Base-by-base conservation (phyloP, 768 basidiomycete species). In the Pholiota microspora region DNA sequence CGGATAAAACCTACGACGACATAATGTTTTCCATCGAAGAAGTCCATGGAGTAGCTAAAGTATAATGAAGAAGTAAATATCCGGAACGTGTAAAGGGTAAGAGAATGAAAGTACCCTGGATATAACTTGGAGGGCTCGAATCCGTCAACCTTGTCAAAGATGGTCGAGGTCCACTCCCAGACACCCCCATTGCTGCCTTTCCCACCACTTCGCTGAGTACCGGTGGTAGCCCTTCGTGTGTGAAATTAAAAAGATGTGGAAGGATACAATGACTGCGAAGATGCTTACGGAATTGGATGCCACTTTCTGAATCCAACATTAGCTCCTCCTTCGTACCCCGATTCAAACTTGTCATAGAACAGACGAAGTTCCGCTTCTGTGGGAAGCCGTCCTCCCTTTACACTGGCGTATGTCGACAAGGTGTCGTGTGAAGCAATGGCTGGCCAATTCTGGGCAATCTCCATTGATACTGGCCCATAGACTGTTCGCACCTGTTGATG, bases 121-220 rank as follows among this genome's bases (percentile, higher is more conserved):
- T 98, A 99, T 46, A 96, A 64, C 31, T 69, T 69, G 1, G 91
- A 94, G 7, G 85, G 76, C 42, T 76, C 76, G 66, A 88, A 99
- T 0, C 92, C 94, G 2, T 92, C 85, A 57, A 83, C 76, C 24
- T 73, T 75, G 18, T 84, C 86, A 42, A 95, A 80, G 25, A 78
- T 60, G 13, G 94, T 94, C 16, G 88, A 88, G 0, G 96, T 97
- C 95, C 95, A 98, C 74, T 98, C 94, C 94, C 96, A 99, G 13
- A 97, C 88, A 4, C 97, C 97, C 6, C 97, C 97, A 60, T 99
- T 98, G 58, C 85, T 83, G 9, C 91, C 89, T 67, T 74, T 81
- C 2, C 84, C 82, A 18, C 69, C 77, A 54, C 66, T 63, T 48
- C 68, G 73, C 55, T 73, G 72, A 56, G 76, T 69, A 31, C 88